Base-by-base conservation (phyloP, 495 filamentous ascomycete genomes). In the Podospora bellae-mahoneyi region DNA sequence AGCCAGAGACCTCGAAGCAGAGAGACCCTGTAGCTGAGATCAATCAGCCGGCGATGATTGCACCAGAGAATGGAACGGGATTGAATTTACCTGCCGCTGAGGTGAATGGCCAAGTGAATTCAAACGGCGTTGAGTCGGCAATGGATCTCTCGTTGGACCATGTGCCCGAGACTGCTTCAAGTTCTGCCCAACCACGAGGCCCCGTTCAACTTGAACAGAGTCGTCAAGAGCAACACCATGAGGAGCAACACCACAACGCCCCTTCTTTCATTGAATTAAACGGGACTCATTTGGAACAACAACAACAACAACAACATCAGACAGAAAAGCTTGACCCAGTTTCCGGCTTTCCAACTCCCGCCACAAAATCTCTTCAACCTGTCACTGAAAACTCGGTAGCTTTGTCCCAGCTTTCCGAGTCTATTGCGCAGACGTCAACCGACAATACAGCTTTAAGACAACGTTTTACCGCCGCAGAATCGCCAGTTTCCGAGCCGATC, bases 1-100 rank as follows among this genome's bases (percentile, higher is more conserved):
- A 69, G 26, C 27, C 69, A 6, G 69, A 72, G 20, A 66, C 74
- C 0, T 57, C 55, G 1, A 7, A 57, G 55, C 58, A 60, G 19
- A 5, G 0, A 57, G 54, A 57, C 9, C 54, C 54, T 5, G 18
- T 16, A 10, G 18, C 54, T 16, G 54, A 5, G 20, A 57, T 16
- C 16, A 23, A 18, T 5, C 55, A 58, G 55, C 55, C 55, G 6
- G 39, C 2, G 39, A 16, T 10, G 13, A 10, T 18, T 10, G 39
- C 2, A 3, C 15, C 15, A 13, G 39, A 48, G 9, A 48, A 48
- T 48, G 39, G 39, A 10, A 48, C 9, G 6, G 13, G 7, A 13
- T 48, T 48, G 6, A 48, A 48, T 18, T 16, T 10, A 48, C 15
- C 13, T 6, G 7, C 39, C 39, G 39, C 7, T 10, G 9, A 13